phyloP scores from a whole-genome alignment of 129 eudicot species.

The Lonicera japonica region DNA sequence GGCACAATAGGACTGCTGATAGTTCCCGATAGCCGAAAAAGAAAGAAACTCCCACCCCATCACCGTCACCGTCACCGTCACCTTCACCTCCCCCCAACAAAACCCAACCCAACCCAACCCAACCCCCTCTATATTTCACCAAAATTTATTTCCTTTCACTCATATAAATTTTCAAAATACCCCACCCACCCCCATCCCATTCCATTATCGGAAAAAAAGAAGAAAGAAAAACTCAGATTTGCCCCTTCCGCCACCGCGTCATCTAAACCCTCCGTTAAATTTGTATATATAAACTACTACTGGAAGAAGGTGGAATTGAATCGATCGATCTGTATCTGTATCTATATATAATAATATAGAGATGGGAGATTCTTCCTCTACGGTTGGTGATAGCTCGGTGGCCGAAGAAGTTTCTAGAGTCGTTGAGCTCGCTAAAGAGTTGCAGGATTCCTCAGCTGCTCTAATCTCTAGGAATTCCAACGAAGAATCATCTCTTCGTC shows the following conservation, averaged over 20 bases:
- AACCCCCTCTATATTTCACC: too few relatives aligned
- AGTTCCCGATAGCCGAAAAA: neutral
- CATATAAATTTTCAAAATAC: too few relatives aligned
- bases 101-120: too few relatives aligned
- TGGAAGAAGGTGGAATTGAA: neutral
- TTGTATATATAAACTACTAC: neutral
- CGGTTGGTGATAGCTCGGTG: slow-evolving; percentile 24
- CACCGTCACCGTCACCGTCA: too few relatives aligned
- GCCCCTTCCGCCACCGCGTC: too few relatives aligned
- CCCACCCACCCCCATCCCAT: too few relatives aligned
- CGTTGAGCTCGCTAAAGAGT: slow-evolving; percentile 65
- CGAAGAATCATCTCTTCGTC: slow-evolving; percentile 66
- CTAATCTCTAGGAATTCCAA: slow-evolving; percentile 52
- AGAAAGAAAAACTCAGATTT: too few relatives aligned
- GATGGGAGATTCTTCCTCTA: slow-evolving; percentile 38
- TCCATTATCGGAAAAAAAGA: too few relatives aligned
- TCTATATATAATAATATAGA: too few relatives aligned
- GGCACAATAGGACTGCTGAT: neutral
- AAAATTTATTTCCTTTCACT: too few relatives aligned
- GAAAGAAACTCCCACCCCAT: too few relatives aligned
- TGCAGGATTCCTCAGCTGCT: slow-evolving; percentile 69
- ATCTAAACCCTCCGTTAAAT: slow-evolving; percentile 5
- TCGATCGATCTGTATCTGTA: slow-evolving; percentile 11
- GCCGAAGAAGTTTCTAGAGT: slow-evolving; percentile 50
- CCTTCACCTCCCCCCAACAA: too few relatives aligned